Conservation (phyloP, 2,329 filamentous ascomycete genomes). For the Lachnellula hyalina region DNA sequence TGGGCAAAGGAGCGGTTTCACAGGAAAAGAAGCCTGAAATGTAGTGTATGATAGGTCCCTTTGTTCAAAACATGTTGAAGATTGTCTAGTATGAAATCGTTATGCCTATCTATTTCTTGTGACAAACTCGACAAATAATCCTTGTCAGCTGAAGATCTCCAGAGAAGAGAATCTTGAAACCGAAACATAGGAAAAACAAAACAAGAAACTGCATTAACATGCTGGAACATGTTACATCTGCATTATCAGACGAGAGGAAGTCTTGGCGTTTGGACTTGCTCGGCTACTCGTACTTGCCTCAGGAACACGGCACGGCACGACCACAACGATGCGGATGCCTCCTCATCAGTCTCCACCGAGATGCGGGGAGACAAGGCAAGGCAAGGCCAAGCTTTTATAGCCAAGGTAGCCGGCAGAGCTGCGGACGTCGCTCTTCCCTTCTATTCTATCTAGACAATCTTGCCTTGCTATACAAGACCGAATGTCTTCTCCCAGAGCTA, state of each 20-base stretch:
- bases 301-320: not conserved
- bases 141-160: not conserved
- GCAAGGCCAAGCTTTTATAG: not conserved
- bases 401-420: not conserved
- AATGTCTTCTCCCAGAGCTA: too few species aligned
- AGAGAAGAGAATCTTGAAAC: too few species aligned
- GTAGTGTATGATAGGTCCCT: not conserved
- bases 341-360: not conserved
- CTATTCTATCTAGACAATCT: not conserved
- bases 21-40: not conserved
- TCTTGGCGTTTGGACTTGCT: not conserved
- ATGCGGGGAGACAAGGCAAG: not conserved
- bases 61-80: not conserved
- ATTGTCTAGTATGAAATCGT: not conserved
- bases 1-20: not conserved
- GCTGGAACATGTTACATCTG: not conserved
- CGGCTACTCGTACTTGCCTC: too few species aligned
- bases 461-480: too few species aligned
- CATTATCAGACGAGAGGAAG: not conserved
- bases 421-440: not conserved
- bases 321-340: not conserved
- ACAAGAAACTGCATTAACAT: not conserved
- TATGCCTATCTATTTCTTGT: not conserved
- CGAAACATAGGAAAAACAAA: too few species aligned
- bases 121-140: too few species aligned